phyloP scores from a whole-genome alignment of 108 stramenopile genomes.

The Pseudonitzschia pungens region DNA sequence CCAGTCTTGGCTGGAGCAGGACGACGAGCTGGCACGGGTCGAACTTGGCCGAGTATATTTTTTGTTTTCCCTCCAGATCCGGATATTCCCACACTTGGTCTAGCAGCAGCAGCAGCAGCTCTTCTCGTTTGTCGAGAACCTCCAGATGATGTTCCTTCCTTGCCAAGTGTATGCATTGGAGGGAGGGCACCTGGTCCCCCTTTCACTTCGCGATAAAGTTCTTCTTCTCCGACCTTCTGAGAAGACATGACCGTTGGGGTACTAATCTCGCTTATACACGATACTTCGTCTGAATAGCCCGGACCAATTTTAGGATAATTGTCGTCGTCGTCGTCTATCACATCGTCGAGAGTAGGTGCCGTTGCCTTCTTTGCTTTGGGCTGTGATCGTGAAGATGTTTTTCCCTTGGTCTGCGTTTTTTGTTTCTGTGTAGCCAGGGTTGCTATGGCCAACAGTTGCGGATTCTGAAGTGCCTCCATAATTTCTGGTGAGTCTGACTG shows the following conservation, averaged over 20 bases:
- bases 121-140: not conserved
- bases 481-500: conserved; percentile 52
- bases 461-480: conserved; percentile 41
- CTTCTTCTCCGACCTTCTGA: conserved; percentile 49
- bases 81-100: conserved; percentile 10
- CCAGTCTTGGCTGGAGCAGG: conserved; percentile 20
- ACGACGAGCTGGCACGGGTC: conserved; percentile 19
- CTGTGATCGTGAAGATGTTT: not conserved
- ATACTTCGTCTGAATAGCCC: conserved; percentile 54
- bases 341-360: conserved; percentile 32
- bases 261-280: conserved; percentile 50
- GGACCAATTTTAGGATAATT: conserved; percentile 67
- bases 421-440: conserved; percentile 32
- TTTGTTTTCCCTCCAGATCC: conserved; percentile 30
- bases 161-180: conserved; percentile 23
- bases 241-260: conserved; percentile 59
- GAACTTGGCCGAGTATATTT: conserved; percentile 39
- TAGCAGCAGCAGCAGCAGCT: not conserved
- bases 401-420: not conserved
- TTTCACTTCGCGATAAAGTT: conserved; percentile 47
- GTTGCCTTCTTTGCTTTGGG: conserved; percentile 6
- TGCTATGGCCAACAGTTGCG: conserved; percentile 33
- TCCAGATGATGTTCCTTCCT: not conserved
- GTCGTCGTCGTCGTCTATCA: conserved; percentile 51
- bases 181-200: conserved; percentile 31